Evolutionary conservation across 2,329 filamentous ascomycete genomes (phyloP).

Genomic region (Fusarium sp.): DNA sequence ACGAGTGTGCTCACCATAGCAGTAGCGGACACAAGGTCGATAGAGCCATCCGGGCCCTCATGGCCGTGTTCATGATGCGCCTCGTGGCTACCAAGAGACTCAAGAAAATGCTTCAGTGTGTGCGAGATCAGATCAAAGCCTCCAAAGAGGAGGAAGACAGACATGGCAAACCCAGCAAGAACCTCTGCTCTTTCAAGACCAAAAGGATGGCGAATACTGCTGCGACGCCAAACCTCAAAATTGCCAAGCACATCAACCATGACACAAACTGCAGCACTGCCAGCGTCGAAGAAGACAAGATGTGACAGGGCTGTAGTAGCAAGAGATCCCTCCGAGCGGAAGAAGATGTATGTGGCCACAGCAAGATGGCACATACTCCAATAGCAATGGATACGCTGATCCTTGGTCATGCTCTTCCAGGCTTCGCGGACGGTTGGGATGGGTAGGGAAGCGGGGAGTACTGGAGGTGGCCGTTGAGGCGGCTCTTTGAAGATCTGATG

Average conservation of each 20-base stretch:
- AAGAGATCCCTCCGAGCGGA: slow-evolving; percentile 86
- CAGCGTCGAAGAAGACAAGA: slow-evolving; percentile 93
- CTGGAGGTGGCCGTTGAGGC: slow-evolving; percentile 84
- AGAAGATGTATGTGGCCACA: slow-evolving; percentile 86
- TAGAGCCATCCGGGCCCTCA: slow-evolving; percentile 75
- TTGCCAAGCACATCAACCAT: slow-evolving; percentile 93
- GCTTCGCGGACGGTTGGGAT: slow-evolving; percentile 91
- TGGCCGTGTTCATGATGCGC: slow-evolving; percentile 79
- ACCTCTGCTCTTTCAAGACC: slow-evolving; percentile 93
- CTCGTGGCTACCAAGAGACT: slow-evolving; percentile 70
- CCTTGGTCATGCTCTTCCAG: slow-evolving; percentile 87
- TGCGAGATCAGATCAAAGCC: slow-evolving; percentile 96
- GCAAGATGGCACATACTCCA: slow-evolving; percentile 93
- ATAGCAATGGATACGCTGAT: slow-evolving; percentile 84
- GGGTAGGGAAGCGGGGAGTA: slow-evolving; percentile 90
- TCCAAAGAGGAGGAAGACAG: slow-evolving; percentile 96
- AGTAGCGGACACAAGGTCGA: slow-evolving; percentile 84
- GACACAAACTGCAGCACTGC: slow-evolving; percentile 91
- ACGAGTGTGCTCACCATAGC: slow-evolving; percentile 87
- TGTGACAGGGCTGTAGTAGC: slow-evolving; percentile 94
- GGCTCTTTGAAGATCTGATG: slow-evolving; percentile 98
- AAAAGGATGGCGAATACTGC: slow-evolving; percentile 93
- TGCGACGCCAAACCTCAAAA: slow-evolving; percentile 97
- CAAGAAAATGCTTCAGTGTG: slow-evolving; percentile 91
- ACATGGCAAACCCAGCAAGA: slow-evolving; percentile 94